Evolutionary conservation across 2,329 filamentous ascomycete species (phyloP), one percentile per base, ranked within the genome.

Genomic region (Cladosporium sp.): DNA sequence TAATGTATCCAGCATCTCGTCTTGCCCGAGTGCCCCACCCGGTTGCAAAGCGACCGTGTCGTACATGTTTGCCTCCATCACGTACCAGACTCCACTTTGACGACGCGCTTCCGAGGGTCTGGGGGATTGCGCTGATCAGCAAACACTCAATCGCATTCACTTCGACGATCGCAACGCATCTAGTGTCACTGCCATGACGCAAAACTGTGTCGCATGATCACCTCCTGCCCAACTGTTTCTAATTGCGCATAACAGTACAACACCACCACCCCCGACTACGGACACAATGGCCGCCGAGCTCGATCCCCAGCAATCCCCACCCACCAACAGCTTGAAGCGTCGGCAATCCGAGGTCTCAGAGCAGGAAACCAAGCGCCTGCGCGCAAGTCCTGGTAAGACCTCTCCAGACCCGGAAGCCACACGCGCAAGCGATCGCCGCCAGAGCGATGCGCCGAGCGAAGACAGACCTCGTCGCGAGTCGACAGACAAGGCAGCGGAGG

Each of bases 351-450:
- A 65, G 19, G 61, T 20, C 7, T 48, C 53, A 44, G 64, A 65
- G 54, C 54, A 64, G 40, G 63, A 62, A 36, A 67, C 54, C 58
- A 70, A 70, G 62, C 61, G 64, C 42, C 62, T 59, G 59, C 65
- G 68, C 37, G 64, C 60, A 59, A 66, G 65, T 62, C 62, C 66
- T 61, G 65, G 67, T 67, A 68, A 68, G 65, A 62, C 42, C 56
- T 61, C 63, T 65, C 65, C 65, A 28, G 19, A 37, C 19, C 52
- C 40, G 40, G 40, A 45, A 28, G 19, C 36, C n/a, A 24, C 50
- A 34, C 36, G 36, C 50, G 44, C 44, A 42, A 34, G 35, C 19
- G 44, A 37, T 20, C 24, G 42, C 17, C 36, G 36, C 37, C 35
- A 35, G 12, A 34, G 35, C 15, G 34, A 49, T 49, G 32, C 54